Base-by-base conservation (phyloP, 1,284 basidiomycete genomes). In the Ceratobasidium papillatum region DNA sequence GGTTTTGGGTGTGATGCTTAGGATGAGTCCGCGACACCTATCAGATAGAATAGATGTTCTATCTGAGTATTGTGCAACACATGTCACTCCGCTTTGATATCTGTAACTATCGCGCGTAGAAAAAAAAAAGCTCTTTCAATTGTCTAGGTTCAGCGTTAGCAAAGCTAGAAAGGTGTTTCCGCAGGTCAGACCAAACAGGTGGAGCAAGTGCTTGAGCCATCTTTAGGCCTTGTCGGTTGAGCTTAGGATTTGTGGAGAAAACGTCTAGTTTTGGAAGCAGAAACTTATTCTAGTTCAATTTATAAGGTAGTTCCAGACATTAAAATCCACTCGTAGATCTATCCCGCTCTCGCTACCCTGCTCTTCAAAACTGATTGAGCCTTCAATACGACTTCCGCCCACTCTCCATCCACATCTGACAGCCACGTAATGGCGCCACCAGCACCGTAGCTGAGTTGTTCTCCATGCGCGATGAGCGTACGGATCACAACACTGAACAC, bases 401-500 rank as follows among this genome's bases (percentile, higher is more conserved):
- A 99, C 81, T 99, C 97, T 9, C 88, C 90, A 38, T 90, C 87
- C 3, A 92, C 86, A 76, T 96, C 90, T 1, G 96, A 98, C 17
- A 98, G 86, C 49, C 94, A 95, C 7, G 97, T 99, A 78, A 99
- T 97, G 2, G 96, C 96, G 38, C 97, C 97, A 25, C 97, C 97
- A 4, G 96, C 96, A 36, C 96, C 97, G 52, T 98, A 84, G 43
- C 61, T 38, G 2, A 62, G 30, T 38, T 74, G 76, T 73, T 84
- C 83, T 30, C 93, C 90, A 76, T 92, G 87, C 76, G 92, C 91
- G 83, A 95, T 91, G 80, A 95, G 94, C 68, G 95, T 98, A 59
- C 97, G 90, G 78, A 99, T 99, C 32, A 94, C 92, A n/a, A 99
- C 96, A 14, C 94, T 93, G 87, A 97, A 94, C 83, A 98, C 96